These are phyloP conservation scores for Fusarium irregulare DNA, from an alignment of 2,329 filamentous ascomycete genomes.

Conservation along the genomic window DNA sequence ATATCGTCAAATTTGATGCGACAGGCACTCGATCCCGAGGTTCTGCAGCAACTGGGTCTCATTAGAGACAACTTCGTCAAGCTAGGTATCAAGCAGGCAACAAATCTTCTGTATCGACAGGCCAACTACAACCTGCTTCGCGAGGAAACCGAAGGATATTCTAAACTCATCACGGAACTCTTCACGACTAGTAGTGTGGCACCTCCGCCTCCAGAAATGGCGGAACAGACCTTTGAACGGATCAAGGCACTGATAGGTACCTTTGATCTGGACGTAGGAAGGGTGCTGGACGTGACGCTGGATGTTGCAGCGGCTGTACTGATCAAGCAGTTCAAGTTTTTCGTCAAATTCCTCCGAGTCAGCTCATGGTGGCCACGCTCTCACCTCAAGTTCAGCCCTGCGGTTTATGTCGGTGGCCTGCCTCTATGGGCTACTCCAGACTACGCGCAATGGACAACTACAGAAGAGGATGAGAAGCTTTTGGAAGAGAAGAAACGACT, in stretches of 20 bases:
- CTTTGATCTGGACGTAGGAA: constrained; percentile 95
- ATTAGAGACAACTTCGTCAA: constrained; percentile 87
- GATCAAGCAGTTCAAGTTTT: constrained; percentile 93
- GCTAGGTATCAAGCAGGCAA: constrained; percentile 88
- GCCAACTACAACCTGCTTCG: constrained; percentile 96
- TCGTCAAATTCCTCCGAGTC: constrained; percentile 88
- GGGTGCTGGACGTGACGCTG: constrained; percentile 92
- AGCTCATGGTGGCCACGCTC: constrained; percentile 97
- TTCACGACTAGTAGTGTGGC: constrained; percentile 86
- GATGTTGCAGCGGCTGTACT: constrained; percentile 95
- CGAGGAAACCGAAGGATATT: constrained; percentile 96
- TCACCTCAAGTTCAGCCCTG: constrained; percentile 55
- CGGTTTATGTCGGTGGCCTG: constrained; percentile 71
- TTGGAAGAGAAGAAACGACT: constrained; percentile 67
- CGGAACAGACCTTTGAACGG: constrained; percentile 87
- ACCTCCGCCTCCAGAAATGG: constrained; percentile 78
- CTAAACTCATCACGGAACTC: constrained; percentile 94
- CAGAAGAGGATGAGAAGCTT: constrained; percentile 74
- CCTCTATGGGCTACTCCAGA: constrained; percentile 86
- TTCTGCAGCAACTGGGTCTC: constrained; percentile 81
- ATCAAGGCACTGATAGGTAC: constrained; percentile 96
- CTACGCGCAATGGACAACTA: constrained; percentile 70
- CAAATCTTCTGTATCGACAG: constrained; percentile 92
- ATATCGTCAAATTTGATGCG: constrained; percentile 81
- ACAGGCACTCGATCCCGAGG: constrained; percentile 80